Conservation (phyloP, 345 rosid genomes). For the Gossypium arboreum region DNA sequence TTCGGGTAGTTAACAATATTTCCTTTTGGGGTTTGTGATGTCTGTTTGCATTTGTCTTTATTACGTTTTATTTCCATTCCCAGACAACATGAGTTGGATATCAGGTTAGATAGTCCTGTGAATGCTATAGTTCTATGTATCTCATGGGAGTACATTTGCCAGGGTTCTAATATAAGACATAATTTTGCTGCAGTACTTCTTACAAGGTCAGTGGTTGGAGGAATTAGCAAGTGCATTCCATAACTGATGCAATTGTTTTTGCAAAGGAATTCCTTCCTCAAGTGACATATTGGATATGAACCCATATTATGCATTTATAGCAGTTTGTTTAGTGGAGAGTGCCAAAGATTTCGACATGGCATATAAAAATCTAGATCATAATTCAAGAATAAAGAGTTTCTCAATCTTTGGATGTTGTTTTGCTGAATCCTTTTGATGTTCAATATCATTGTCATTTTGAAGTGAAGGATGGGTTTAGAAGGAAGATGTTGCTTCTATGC, state of each 20-base stretch:
- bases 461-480: constrained; percentile 14
- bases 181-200: constrained; percentile 40
- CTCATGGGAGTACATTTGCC: constrained; percentile 34
- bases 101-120: constrained; percentile 17
- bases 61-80: background rate
- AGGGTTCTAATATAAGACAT: constrained; percentile 37
- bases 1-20: background rate
- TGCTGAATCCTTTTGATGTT: background rate
- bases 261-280: constrained; percentile 34
- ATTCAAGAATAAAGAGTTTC: constrained; percentile 24
- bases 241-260: constrained; percentile 12
- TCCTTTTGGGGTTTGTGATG: background rate
- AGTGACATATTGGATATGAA: constrained; percentile 29
- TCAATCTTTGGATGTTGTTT: constrained; percentile 10
- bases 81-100: constrained; percentile 17
- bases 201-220: constrained; percentile 30
- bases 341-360: constrained; percentile 23
- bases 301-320: constrained; percentile 23
- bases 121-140: constrained; percentile 29
- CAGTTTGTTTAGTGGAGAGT: constrained; percentile 23
- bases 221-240: background rate
- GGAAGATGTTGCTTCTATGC: constrained; percentile 5
- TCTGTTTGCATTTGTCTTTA: constrained; percentile 10
- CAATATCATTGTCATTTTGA: constrained; percentile 9
- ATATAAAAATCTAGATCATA: constrained; percentile 20